Percentiles rank a stretch among this genome's conserved stretches.
Conservation (phyloP, 1,284 basidiomycete genomes). For the Ustilago sp. region DNA sequence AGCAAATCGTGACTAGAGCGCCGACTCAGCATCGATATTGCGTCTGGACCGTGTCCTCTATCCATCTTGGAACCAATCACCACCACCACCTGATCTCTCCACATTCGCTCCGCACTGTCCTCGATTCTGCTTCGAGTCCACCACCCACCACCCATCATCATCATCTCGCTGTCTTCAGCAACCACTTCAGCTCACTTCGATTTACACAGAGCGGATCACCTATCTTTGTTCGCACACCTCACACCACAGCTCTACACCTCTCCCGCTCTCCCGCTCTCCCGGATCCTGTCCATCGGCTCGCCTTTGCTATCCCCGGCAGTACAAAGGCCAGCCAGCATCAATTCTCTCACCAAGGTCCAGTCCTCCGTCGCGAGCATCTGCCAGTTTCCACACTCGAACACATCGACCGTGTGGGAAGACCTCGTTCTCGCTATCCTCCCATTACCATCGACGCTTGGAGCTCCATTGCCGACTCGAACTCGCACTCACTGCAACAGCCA, state of each 20-base stretch:
- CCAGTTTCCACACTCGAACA: background rate
- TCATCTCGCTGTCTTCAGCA: background rate
- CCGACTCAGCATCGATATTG: slow-evolving; percentile 10
- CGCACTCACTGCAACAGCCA: no score
- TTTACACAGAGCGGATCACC: background rate
- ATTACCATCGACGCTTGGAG: background rate
- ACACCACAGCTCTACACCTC: background rate
- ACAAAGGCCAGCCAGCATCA: no score
- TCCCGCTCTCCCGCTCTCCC: background rate
- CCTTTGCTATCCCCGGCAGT: no score
- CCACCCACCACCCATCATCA: background rate
- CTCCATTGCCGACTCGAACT: no score
- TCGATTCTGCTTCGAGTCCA: background rate
- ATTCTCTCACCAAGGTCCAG: no score
- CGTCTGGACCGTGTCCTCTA: slow-evolving; percentile 7
- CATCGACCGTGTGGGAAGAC: no score
- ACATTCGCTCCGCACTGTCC: background rate
- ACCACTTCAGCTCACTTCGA: background rate
- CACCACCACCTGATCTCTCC: background rate
- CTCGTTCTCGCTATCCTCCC: background rate
- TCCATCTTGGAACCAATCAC: background rate
- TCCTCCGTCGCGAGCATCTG: no score
- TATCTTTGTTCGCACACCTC: background rate
- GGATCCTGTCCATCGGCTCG: no score
- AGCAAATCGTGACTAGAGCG: slow-evolving; percentile 8